Percentiles rank a stretch among this genome's conserved stretches.
phyloP scores from a whole-genome alignment of 768 basidiomycete species.

The Amanita inopinata region DNA sequence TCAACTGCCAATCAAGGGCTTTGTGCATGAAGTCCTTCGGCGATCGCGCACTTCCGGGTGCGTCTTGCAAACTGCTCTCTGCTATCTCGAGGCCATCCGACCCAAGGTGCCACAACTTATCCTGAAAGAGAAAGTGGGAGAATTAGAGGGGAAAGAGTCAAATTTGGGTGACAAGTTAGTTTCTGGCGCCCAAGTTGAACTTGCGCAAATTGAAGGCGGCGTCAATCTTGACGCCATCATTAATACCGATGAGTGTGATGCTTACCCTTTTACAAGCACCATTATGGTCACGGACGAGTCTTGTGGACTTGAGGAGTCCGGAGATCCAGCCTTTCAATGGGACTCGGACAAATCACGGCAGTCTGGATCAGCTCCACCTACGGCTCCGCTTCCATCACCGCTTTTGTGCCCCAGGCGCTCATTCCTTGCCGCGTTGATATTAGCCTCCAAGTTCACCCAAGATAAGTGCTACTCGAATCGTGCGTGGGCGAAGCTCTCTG shows the following conservation, averaged over 20 bases:
- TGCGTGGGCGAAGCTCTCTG: slow-evolving; percentile 93
- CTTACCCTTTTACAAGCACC: background rate
- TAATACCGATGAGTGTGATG: slow-evolving; percentile 4
- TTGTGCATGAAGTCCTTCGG: slow-evolving; percentile 83
- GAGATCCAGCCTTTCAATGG: slow-evolving; percentile 13
- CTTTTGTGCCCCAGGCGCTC: slow-evolving; percentile 83
- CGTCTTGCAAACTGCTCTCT: slow-evolving; percentile 79
- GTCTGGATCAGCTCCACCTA: slow-evolving; percentile 7
- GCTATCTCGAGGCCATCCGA: slow-evolving; percentile 82
- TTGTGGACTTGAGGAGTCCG: background rate
- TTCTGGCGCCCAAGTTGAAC: slow-evolving; percentile 32
- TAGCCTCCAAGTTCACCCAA: slow-evolving; percentile 89
- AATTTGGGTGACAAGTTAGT: slow-evolving; percentile 34
- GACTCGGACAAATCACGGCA: slow-evolving; percentile 12
- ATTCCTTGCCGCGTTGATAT: slow-evolving; percentile 80
- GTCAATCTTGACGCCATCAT: slow-evolving; percentile 13
- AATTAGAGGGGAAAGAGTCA: slow-evolving; percentile 29
- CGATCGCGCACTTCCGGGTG: slow-evolving; percentile 78
- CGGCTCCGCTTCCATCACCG: slow-evolving; percentile 54
- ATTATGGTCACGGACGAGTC: background rate
- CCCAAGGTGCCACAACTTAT: slow-evolving; percentile 56
- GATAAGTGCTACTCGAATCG: slow-evolving; percentile 90
- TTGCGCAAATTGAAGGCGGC: slow-evolving; percentile 27
- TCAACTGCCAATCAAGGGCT: slow-evolving; percentile 56
- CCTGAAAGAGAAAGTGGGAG: slow-evolving; percentile 35